Percentiles rank a stretch among this genome's conserved stretches.
Evolutionary conservation across 768 basidiomycete species (phyloP).

Genomic region (Porpolomopsis calyptriformis): DNA sequence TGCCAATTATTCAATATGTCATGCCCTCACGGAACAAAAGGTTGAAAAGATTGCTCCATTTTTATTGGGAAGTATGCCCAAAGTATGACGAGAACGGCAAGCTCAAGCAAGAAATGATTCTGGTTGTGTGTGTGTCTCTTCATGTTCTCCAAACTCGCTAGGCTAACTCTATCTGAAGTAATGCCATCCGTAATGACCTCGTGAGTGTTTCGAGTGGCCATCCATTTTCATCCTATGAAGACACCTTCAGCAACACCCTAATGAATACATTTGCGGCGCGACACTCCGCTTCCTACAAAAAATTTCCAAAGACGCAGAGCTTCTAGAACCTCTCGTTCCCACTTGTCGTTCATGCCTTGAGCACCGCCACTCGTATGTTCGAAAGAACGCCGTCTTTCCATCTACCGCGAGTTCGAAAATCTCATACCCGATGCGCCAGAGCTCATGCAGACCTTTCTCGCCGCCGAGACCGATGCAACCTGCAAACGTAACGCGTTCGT

Average conservation of each 20-base stretch:
- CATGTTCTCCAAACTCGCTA: constrained; percentile 3
- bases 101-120: constrained; percentile 99
- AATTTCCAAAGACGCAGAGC: constrained; percentile 83
- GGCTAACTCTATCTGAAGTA: constrained; percentile 38
- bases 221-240: constrained; percentile 1
- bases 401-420: constrained; percentile 88
- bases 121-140: constrained; percentile 71
- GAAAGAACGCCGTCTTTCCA: constrained; percentile 98
- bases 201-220: constrained; percentile 33
- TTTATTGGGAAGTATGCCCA: constrained; percentile 96
- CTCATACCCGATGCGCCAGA: constrained; percentile 96
- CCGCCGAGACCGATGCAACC: constrained; percentile 89
- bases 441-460: constrained; percentile 90
- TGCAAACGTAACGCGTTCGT: constrained; percentile 98
- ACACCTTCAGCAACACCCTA: constrained; percentile 81
- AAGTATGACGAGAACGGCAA: constrained; percentile 96
- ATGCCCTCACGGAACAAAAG: constrained; percentile 93
- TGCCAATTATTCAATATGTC: constrained; percentile 98
- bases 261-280: constrained; percentile 98
- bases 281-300: constrained; percentile 95
- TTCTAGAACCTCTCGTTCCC: constrained; percentile 92
- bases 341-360: constrained; percentile 90
- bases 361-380: constrained; percentile 94
- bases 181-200: constrained; percentile 95
- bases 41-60: constrained; percentile 92